phyloP scores from a whole-genome alignment of 441 rosid species.

The Eutrema salsugineum region DNA sequence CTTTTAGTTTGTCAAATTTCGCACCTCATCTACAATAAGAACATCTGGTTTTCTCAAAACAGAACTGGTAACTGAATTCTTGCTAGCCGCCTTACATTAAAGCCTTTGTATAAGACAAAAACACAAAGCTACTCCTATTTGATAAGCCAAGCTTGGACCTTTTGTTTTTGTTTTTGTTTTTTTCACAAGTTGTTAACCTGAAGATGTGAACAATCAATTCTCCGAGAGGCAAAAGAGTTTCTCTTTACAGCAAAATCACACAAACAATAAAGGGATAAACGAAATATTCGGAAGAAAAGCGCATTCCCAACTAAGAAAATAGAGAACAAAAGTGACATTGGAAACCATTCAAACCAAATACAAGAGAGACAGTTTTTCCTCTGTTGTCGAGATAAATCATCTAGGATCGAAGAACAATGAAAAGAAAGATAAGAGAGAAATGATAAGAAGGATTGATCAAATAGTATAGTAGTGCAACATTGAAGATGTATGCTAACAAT shows the following conservation, averaged over 20 bases:
- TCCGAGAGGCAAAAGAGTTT: background rate
- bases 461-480: constrained; percentile 8
- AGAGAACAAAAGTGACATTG: background rate
- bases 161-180: background rate
- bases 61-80: background rate
- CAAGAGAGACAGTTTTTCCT: background rate
- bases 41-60: background rate
- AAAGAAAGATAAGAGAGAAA: background rate
- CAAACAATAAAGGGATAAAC: background rate
- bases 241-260: background rate
- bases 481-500: constrained; percentile 16
- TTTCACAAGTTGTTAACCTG: background rate
- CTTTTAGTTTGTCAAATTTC: background rate
- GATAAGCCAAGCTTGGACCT: background rate
- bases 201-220: background rate
- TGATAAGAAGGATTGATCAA: constrained; percentile 8
- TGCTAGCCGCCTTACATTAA: background rate
- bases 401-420: background rate
- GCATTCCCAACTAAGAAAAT: background rate
- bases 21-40: background rate
- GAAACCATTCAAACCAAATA: constrained; percentile 18
- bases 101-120: too few species aligned
- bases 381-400: constrained; percentile 7
- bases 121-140: background rate
- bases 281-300: background rate